Percentiles rank a stretch among this genome's conserved stretches.
These are phyloP conservation scores for Candida mattraensis DNA, from an alignment of 805 yeast genomes.

Conservation along the genomic window DNA sequence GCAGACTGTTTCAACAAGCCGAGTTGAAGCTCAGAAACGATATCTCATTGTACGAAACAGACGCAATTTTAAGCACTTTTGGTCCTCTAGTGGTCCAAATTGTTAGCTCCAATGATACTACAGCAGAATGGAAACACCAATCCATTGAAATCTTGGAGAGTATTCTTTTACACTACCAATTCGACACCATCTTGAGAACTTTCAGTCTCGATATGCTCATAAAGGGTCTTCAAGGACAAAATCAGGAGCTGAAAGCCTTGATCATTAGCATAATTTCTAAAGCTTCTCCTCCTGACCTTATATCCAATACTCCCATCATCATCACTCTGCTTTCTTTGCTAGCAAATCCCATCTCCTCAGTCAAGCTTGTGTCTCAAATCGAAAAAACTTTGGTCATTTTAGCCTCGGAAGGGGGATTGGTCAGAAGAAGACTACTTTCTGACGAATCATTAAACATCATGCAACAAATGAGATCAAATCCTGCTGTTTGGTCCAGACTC, in stretches of 20 bases:
- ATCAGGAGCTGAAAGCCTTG: conserved; percentile 27
- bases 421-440: conserved; percentile 31
- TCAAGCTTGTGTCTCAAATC: conserved; percentile 23
- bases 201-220: conserved; percentile 28
- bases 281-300: conserved; percentile 34
- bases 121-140: conserved; percentile 17
- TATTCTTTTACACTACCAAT: conserved; percentile 28
- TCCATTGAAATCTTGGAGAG: conserved; percentile 26
- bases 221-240: conserved; percentile 30
- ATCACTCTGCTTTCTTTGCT: conserved; percentile 25
- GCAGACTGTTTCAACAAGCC: conserved; percentile 17
- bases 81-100: conserved; percentile 24
- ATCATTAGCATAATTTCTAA: conserved; percentile 26
- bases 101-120: conserved; percentile 26
- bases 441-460: conserved; percentile 26
- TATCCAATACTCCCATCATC: conserved; percentile 34
- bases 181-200: conserved; percentile 27
- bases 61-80: conserved; percentile 15
- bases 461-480: conserved; percentile 23
- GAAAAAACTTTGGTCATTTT: conserved; percentile 24
- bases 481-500: conserved; percentile 29
- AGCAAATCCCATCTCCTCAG: conserved; percentile 19
- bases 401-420: conserved; percentile 29
- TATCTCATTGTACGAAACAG: conserved; percentile 12
- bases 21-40: conserved; percentile 20